These are phyloP conservation scores for Cordyceps tenuipes DNA, from an alignment of 2,329 filamentous ascomycete genomes.

Conservation along the genomic window DNA sequence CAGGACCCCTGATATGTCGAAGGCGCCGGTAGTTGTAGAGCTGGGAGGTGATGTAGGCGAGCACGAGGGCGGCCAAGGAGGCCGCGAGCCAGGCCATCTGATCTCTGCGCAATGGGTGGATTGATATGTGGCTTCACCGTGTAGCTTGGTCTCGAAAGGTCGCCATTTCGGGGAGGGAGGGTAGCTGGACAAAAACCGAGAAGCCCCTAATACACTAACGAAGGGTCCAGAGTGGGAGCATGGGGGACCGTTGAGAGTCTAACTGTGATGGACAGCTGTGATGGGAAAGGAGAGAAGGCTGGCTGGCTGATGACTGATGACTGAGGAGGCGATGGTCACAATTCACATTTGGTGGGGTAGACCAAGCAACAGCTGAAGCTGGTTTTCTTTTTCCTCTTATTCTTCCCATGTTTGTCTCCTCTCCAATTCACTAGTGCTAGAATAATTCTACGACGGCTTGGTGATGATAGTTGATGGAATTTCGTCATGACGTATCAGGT, in stretches of 20 bases:
- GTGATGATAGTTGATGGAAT: too few species aligned
- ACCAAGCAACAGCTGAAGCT: background rate
- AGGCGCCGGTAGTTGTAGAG: conserved; percentile 14
- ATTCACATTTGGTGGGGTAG: background rate
- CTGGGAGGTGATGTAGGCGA: background rate
- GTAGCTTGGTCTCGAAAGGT: background rate
- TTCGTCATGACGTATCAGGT: too few species aligned
- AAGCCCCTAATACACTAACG: background rate
- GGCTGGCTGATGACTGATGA: too few species aligned
- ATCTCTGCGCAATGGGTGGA: background rate
- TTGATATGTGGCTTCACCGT: background rate
- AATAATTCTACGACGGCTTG: too few species aligned
- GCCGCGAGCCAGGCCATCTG: conserved; percentile 2
- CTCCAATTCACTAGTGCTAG: background rate
- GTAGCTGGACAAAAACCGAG: background rate
- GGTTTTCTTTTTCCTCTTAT: background rate
- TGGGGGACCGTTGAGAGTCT: background rate
- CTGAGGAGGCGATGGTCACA: background rate
- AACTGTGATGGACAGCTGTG: too few species aligned
- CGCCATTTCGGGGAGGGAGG: background rate
- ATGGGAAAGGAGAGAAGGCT: background rate
- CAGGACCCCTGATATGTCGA: conserved; percentile 22
- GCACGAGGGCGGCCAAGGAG: background rate
- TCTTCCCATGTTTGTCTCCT: background rate
- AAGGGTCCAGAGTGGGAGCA: background rate